These are phyloP conservation scores for Fragaria iinumae DNA, from an alignment of 306 rosid species.

Conservation along the genomic window DNA sequence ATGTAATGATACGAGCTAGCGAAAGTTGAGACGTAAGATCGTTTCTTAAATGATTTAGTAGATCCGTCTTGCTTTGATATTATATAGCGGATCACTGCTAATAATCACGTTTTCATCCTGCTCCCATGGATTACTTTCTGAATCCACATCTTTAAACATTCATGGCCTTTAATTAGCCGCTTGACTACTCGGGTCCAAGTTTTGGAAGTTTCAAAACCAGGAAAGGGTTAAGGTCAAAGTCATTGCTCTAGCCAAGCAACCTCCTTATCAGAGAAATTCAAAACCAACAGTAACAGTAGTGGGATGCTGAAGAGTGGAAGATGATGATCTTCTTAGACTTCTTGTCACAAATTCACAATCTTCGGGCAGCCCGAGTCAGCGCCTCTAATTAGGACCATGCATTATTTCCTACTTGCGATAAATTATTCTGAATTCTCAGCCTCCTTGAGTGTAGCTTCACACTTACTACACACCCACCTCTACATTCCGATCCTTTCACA, in stretches of 20 bases:
- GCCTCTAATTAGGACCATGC: neutral
- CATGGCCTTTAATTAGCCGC: neutral
- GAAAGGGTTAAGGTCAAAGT: neutral
- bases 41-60: neutral
- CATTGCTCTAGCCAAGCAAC: neutral
- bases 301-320: neutral
- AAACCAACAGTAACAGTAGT: neutral
- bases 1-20: neutral
- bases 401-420: neutral
- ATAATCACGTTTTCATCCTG: neutral
- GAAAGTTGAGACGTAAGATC: neutral
- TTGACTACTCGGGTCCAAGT: neutral
- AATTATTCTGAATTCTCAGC: neutral
- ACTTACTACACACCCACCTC: neutral
- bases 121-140: neutral
- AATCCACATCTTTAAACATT: neutral
- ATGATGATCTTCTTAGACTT: neutral
- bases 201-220: neutral
- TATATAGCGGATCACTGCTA: too few species aligned
- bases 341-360: neutral
- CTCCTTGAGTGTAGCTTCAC: slow-evolving; percentile 1
- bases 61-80: neutral
- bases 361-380: neutral
- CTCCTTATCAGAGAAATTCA: neutral
- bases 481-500: neutral